Base-by-base conservation (phyloP, 805 yeast genomes). In the Metschnikowia gruessii region DNA sequence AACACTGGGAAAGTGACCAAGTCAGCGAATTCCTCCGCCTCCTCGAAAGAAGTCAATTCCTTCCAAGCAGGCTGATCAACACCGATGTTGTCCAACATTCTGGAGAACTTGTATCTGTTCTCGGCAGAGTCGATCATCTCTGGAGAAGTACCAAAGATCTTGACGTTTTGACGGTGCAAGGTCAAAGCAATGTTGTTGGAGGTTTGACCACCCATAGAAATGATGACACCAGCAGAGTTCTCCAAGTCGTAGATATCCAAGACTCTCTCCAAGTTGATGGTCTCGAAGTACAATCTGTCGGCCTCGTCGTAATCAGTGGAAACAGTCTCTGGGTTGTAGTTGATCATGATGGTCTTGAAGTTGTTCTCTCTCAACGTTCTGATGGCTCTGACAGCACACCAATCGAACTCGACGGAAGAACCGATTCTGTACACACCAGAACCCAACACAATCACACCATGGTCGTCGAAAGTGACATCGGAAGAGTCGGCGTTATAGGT, bases 11-110 rank as follows among this genome's bases (percentile, higher is more conserved):
- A 92, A 30, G 89, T 78, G 45, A 89, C 98, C 63, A 80, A 83
- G 40, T 88, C 85, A 48, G 98, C 97, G 64, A 92, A 92, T 37
- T 73, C 82, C 66, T 88, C 95, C 50, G 99, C 98, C 69, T 92
- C 98, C 33, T 77, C 88, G 48, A 89, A 77, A 19, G 96, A 87
- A 31, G 98, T 90, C 60, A 92, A 80, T 70, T 92, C 99, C 69
- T 91, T 92, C 99, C 99, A 92, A 32, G 97, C 96, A 37, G 99
- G 99, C 73, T 92, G 99, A 72, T 92, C 99, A 54, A 92, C 97
- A 46, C 95, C 96, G 62, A 92, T 92, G 57, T 81, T 81, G 70
- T 92, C 99, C 72, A 92, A 79, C 95, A 92, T 90, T 72, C 97
- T 87, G 37, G 97, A 89, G 75, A 92, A 92, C 75, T 94, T 92